Evolutionary conservation across 768 basidiomycete genomes (phyloP), one percentile per base, ranked within the genome.

Genomic region (Dentipellis sp.): DNA sequence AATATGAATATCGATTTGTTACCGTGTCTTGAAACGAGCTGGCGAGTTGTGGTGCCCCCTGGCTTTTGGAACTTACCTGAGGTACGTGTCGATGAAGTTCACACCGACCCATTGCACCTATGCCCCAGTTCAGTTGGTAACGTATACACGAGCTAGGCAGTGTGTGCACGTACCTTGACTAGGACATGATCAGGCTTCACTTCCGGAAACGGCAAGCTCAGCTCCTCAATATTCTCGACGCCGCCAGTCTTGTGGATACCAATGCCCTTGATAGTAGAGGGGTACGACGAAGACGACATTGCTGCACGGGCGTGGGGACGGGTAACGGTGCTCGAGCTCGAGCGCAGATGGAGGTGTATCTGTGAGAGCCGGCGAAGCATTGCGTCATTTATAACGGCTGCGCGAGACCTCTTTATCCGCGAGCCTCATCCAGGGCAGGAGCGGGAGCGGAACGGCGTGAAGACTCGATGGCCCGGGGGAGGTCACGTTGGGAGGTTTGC

Each of bases 11-110:
- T 45, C 10, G 40, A 29, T 29, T 29, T 3, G 12, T 10, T 17
- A n/a, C n/a, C n/a, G 42, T 19, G 42, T 16, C 17, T 10, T 8
- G 2, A n/a, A 0, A 17, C 2, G n/a, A 6, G 29, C 2, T 47
- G 39, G 36, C 12, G 50, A 12, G 16, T 4, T 7, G 14, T 14
- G 65, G 68, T n/a, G 63, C 58, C 3, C 62, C 56, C 23, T n/a
- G 29, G 29, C 6, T 29, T 29, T 29, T 29, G 11, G 10, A 39
- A 62, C 70, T 68, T 70, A 85, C 81, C 93, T 77, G 65, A 79
- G 82, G 68, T 97, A 94, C 46, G 82, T 83, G 66, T 90, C 88
- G 65, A 88, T 91, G 67, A 88, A 97, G 73, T 97, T 97, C 63
- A 95, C 78, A 7, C 90, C 91, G 9, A 77, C 72, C 62, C 84